Evolutionary conservation across 2,329 filamentous ascomycete species (phyloP).

Genomic region (Colletotrichum tabaci): DNA sequence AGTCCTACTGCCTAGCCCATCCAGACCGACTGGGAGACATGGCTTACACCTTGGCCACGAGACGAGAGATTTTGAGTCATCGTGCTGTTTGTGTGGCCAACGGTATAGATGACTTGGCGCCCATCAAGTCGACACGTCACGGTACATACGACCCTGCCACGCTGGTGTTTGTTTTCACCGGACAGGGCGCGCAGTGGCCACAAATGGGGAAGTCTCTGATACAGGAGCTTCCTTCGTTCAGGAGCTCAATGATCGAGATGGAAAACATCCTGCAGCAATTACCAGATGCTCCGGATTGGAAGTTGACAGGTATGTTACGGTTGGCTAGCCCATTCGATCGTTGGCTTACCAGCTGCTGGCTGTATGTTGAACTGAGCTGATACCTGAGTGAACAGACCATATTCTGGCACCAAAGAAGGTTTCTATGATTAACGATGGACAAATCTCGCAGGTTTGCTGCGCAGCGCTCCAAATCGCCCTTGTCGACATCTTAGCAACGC

Average conservation of each 20-base stretch:
- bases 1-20: constrained; percentile 43
- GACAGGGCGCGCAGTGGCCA: constrained; percentile 43
- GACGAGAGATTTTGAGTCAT: constrained; percentile 48
- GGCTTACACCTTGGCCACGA: constrained; percentile 50
- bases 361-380: constrained; percentile 45
- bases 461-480: constrained; percentile 57
- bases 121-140: constrained; percentile 43
- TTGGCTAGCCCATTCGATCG: neutral
- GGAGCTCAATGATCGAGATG: constrained; percentile 30
- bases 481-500: constrained; percentile 53
- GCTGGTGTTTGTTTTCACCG: constrained; percentile 42
- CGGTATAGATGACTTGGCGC: constrained; percentile 21
- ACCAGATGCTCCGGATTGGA: constrained; percentile 14
- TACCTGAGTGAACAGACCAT: constrained; percentile 5
- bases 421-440: constrained; percentile 31
- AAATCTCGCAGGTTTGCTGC: constrained; percentile 46
- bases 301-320: constrained; percentile 40
- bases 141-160: constrained; percentile 44
- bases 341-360: constrained; percentile 42
- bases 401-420: constrained; percentile 12
- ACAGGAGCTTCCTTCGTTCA: constrained; percentile 25
- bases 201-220: constrained; percentile 40
- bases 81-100: constrained; percentile 45
- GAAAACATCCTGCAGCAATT: constrained; percentile 28
- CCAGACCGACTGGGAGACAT: constrained; percentile 43